Percentiles rank a stretch among this genome's conserved stretches.
phyloP scores from a whole-genome alignment of 2,329 filamentous ascomycete species.

The Beauveria rudraprayagi region DNA sequence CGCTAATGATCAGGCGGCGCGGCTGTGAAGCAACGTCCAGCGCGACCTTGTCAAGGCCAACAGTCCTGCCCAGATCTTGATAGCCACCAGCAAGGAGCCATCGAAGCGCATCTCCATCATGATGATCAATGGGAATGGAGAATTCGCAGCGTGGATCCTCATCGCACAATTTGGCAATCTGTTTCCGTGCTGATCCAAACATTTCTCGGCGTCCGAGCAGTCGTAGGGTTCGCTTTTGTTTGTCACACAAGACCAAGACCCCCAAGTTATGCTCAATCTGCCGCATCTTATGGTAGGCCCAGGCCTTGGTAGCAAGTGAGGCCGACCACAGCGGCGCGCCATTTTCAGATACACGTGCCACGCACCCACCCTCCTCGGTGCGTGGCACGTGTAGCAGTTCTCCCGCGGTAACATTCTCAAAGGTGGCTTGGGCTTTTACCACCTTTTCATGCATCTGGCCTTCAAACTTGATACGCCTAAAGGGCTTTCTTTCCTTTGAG shows the following conservation, averaged over 20 bases:
- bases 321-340: constrained; percentile 3
- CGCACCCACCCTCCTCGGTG: too few relatives aligned
- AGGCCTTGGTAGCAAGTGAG: constrained; percentile 7
- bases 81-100: constrained; percentile 4
- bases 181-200: not conserved
- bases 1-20: constrained; percentile 1
- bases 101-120: not conserved
- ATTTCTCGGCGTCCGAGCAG: not conserved
- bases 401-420: not conserved
- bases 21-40: constrained; percentile 5
- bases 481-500: not conserved
- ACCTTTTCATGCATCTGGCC: not conserved
- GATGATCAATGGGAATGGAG: not conserved
- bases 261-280: not conserved
- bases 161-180: not conserved
- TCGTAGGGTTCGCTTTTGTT: not conserved
- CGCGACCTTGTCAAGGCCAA: constrained; percentile 5
- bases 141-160: constrained; percentile 1
- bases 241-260: constrained; percentile 2
- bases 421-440: not conserved
- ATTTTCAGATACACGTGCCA: not conserved
- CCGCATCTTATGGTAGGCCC: constrained; percentile 1
- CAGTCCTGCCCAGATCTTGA: not conserved
- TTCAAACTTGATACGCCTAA: not conserved
- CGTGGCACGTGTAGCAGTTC: not conserved